Conservation (phyloP, 139 green algal genomes). For the Tetradesmus lagerheimii region DNA sequence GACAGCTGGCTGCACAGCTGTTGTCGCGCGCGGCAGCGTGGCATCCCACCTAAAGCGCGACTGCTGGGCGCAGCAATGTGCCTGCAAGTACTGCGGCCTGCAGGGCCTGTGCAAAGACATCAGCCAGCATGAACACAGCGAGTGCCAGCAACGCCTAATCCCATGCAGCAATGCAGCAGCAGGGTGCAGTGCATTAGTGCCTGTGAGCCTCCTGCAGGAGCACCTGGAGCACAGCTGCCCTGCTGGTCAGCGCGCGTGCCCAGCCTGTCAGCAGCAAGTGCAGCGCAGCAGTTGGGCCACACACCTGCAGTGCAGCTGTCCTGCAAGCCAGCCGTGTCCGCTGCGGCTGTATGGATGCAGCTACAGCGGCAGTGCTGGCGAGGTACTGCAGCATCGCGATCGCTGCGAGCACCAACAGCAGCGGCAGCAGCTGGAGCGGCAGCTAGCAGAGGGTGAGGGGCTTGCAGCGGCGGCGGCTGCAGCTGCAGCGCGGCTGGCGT, state of each 20-base stretch:
- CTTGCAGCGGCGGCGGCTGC: neutral
- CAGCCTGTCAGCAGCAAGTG: neutral
- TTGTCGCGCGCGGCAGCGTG: neutral
- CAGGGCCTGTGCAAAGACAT: neutral
- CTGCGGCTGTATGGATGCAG: conserved; percentile 35
- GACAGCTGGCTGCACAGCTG: neutral
- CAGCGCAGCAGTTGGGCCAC: neutral
- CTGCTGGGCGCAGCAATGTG: neutral
- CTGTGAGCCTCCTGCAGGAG: neutral
- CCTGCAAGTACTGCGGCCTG: conserved; percentile 26
- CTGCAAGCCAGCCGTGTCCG: conserved; percentile 13
- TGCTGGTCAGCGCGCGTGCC: neutral
- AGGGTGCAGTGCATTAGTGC: conserved; percentile 19
- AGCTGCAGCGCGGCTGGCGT: neutral
- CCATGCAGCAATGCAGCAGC: conserved; percentile 30
- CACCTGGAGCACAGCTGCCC: conserved; percentile 9
- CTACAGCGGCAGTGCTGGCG: neutral
- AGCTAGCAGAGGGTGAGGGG: neutral
- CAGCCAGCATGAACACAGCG: neutral
- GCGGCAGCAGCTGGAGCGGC: conserved; percentile 4
- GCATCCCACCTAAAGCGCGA: neutral
- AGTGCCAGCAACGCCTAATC: conserved; percentile 21
- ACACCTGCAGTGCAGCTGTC: conserved; percentile 23
- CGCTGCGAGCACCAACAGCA: neutral
- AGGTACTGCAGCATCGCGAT: neutral